A percentile compares a stretch with the other conserved stretches of the same genome.
These are phyloP conservation scores for Colletotrichum limetticola DNA, from an alignment of 2,329 filamentous ascomycete species.

Conservation along the genomic window DNA sequence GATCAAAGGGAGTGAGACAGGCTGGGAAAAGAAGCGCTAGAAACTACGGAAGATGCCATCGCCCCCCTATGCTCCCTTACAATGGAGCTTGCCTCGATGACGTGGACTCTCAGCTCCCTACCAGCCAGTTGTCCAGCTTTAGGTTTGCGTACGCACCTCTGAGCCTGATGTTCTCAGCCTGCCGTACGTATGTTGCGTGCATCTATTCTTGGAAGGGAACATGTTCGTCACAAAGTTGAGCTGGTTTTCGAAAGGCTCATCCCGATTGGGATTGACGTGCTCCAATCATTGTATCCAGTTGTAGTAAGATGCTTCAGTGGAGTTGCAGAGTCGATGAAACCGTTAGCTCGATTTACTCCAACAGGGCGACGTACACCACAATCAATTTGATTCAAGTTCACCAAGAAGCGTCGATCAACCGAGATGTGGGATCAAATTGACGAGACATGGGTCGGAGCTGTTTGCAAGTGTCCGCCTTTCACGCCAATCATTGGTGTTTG, in stretches of 20 bases:
- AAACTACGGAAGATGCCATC: constrained; percentile 4
- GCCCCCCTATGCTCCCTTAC: neutral
- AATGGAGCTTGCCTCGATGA: constrained; percentile 6
- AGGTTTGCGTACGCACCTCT: no score
- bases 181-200: neutral
- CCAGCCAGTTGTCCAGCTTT: neutral
- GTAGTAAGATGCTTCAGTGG: neutral
- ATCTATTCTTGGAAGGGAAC: constrained; percentile 22
- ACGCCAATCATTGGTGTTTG: neutral
- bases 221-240: constrained; percentile 21
- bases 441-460: neutral
- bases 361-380: constrained; percentile 25
- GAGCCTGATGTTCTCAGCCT: neutral
- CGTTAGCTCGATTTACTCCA: neutral
- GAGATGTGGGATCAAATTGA: constrained; percentile 2
- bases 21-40: neutral
- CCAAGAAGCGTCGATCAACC: constrained; percentile 15
- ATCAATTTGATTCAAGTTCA: constrained; percentile 24
- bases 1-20: no score
- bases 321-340: constrained; percentile 20
- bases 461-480: neutral
- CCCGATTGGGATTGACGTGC: neutral
- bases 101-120: constrained; percentile 2
- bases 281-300: neutral
- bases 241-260: neutral